Percentiles rank a stretch among this genome's conserved stretches.
These are phyloP conservation scores for Colletotrichum noveboracense DNA, from an alignment of 2,329 filamentous ascomycete genomes.

Conservation along the genomic window DNA sequence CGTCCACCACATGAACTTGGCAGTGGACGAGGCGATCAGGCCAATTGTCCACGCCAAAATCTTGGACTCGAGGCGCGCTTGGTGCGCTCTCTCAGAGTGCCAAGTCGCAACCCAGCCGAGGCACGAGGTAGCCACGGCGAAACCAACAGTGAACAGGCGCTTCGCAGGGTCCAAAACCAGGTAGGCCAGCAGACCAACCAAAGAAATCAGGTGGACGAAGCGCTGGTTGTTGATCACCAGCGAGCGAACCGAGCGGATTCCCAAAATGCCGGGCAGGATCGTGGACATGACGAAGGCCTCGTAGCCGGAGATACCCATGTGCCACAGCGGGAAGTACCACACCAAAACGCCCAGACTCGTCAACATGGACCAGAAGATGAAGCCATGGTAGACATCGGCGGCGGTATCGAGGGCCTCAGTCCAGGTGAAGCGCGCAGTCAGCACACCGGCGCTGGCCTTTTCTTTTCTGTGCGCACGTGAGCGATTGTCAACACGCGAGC, in stretches of 20 bases:
- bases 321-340: slow-evolving; percentile 98
- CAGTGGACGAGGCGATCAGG: slow-evolving; percentile 81
- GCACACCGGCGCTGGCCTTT: slow-evolving; percentile 72
- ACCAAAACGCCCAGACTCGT: slow-evolving; percentile 88
- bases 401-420: slow-evolving; percentile 77
- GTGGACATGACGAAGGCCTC: slow-evolving; percentile 88
- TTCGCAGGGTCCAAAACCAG: slow-evolving; percentile 73
- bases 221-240: slow-evolving; percentile 73
- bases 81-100: slow-evolving; percentile 77
- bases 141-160: slow-evolving; percentile 81
- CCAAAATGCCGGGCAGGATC: slow-evolving; percentile 80
- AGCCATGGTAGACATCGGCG: slow-evolving; percentile 92
- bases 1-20: slow-evolving; percentile 92
- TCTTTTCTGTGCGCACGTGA: slow-evolving; percentile 65
- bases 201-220: slow-evolving; percentile 75
- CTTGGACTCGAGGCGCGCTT: slow-evolving; percentile 78
- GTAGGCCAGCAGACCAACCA: slow-evolving; percentile 81
- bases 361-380: slow-evolving; percentile 93
- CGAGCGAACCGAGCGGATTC: slow-evolving; percentile 70
- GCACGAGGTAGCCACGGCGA: slow-evolving; percentile 80
- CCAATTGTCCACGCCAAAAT: slow-evolving; percentile 83
- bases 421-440: slow-evolving; percentile 76
- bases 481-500: not conserved
- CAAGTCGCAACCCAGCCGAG: slow-evolving; percentile 85
- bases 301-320: slow-evolving; percentile 98